These are phyloP conservation scores for Russula brevipes DNA, from an alignment of 768 basidiomycete genomes.

Conservation along the genomic window DNA sequence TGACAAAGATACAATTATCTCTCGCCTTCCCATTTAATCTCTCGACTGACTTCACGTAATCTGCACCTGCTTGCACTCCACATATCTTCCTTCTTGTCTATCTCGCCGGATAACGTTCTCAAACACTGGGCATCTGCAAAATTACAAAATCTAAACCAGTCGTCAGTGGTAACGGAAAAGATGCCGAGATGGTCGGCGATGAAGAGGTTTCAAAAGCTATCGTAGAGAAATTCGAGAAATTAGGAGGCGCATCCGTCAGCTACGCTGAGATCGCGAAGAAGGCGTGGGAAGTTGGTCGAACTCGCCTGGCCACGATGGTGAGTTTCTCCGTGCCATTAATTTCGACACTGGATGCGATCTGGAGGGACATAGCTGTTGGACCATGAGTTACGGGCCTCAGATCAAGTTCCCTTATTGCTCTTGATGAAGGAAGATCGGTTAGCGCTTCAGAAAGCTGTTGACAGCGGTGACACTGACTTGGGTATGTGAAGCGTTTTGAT, in stretches of 20 bases:
- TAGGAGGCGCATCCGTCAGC: slow-evolving; percentile 75
- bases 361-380: slow-evolving; percentile 65
- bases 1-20: slow-evolving; percentile 66
- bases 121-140: slow-evolving; percentile 94
- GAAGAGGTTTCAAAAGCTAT: slow-evolving; percentile 76
- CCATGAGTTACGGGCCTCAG: slow-evolving; percentile 78
- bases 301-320: slow-evolving; percentile 80
- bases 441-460: slow-evolving; percentile 83
- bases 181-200: slow-evolving; percentile 60
- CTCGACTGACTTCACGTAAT: slow-evolving; percentile 79
- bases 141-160: slow-evolving; percentile 68
- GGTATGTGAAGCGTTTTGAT: slow-evolving; percentile 42
- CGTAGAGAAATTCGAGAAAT: slow-evolving; percentile 82
- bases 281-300: slow-evolving; percentile 86
- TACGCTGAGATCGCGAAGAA: slow-evolving; percentile 93
- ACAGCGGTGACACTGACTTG: slow-evolving; percentile 93
- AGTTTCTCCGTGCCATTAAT: slow-evolving; percentile 1
- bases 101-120: slow-evolving; percentile 82
- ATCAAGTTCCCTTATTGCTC: slow-evolving; percentile 90
- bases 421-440: slow-evolving; percentile 92
- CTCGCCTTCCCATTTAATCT: slow-evolving; percentile 75
- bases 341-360: neutral
- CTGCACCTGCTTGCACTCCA: slow-evolving; percentile 89
- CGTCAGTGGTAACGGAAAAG: slow-evolving; percentile 46
- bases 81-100: slow-evolving; percentile 74